Conservation (phyloP, 306 rosid genomes). For the Cucurbita pepo region DNA sequence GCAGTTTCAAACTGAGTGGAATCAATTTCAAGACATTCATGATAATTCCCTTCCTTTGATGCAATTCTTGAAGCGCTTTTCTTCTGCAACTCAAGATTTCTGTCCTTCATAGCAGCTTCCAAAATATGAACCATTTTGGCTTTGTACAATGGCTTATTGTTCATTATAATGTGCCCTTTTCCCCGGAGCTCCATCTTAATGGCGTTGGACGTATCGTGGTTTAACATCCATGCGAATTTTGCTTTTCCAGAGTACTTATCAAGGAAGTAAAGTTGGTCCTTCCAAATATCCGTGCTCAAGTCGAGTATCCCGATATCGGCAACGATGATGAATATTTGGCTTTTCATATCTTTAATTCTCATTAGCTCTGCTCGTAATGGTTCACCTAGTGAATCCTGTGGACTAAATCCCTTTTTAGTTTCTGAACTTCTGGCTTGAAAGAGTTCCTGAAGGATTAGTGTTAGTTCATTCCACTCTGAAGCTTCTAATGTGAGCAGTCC, state of each 20-base stretch:
- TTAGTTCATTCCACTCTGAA: slow-evolving; percentile 92
- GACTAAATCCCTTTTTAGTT: slow-evolving; percentile 35
- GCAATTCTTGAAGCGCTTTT: slow-evolving; percentile 23
- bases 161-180: slow-evolving; percentile 60
- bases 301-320: slow-evolving; percentile 80
- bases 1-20: slow-evolving; percentile 52
- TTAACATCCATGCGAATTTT: slow-evolving; percentile 81
- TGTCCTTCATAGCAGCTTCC: slow-evolving; percentile 59
- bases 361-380: slow-evolving; percentile 36
- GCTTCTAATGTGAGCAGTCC: slow-evolving; percentile 63
- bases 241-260: slow-evolving; percentile 61
- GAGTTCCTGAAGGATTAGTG: slow-evolving; percentile 66
- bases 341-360: slow-evolving; percentile 46
- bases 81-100: slow-evolving; percentile 47
- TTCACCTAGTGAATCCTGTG: slow-evolving; percentile 33
- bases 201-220: slow-evolving; percentile 74
- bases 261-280: slow-evolving; percentile 80
- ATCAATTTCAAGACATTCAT: slow-evolving; percentile 81
- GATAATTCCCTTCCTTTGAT: slow-evolving; percentile 43
- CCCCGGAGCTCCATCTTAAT: slow-evolving; percentile 77
- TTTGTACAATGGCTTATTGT: slow-evolving; percentile 75
- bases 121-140: slow-evolving; percentile 70
- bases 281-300: slow-evolving; percentile 98
- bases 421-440: slow-evolving; percentile 41
- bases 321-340: slow-evolving; percentile 48